Base-by-base conservation (phyloP, 805 yeast species). In the Myxozyma melibiosi region DNA sequence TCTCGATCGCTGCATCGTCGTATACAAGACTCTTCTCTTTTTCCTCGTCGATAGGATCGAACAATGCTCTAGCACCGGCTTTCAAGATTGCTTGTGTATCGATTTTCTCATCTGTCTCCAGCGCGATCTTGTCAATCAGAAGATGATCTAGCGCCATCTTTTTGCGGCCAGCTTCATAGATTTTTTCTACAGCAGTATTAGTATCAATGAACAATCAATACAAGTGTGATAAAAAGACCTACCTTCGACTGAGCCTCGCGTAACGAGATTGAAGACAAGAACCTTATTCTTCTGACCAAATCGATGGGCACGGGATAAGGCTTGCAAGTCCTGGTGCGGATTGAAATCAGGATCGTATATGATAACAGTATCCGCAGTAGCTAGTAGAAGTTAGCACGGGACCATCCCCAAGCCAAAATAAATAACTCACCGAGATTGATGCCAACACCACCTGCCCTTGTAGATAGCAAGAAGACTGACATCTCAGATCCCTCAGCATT, bases 281-380 rank as follows among this genome's bases (percentile, higher is more conserved):
- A 90, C 96, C 0, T 96, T 96, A 50, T 81, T 84, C 1, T 75
- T 78, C 70, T 92, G 98, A 0, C 98, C 98, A 51, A 92, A 88
- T 67, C 98, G 77, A 70, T 92, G 97, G 16, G 88, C 94, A 53
- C 98, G 77, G 65, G 91, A 97, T 81, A 91, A 90, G 0, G 97
- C 98, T 69, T 92, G 99, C 51, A 90, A 74, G 72, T 92, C 98
- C 60, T 90, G 95, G 68, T 91, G 97, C 0, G 98, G 99, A 67
- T 92, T 92, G 95, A 96, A 91, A 68, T 92, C 99, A 53, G 88
- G 86, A 67, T 92, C 99, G 68, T 88, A 90, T 4, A 92, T 67
- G 3, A 92, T 82, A 0, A 91, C 97, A 0, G 95, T 84, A 63
- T 92, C 97, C 0, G 97, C 96, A 0, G 85, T 82, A 0, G 86